A percentile compares a stretch with the other conserved stretches of the same genome.
Evolutionary conservation across 108 stramenopile genomes (phyloP).

Genomic region (Cyclotella sp.): DNA sequence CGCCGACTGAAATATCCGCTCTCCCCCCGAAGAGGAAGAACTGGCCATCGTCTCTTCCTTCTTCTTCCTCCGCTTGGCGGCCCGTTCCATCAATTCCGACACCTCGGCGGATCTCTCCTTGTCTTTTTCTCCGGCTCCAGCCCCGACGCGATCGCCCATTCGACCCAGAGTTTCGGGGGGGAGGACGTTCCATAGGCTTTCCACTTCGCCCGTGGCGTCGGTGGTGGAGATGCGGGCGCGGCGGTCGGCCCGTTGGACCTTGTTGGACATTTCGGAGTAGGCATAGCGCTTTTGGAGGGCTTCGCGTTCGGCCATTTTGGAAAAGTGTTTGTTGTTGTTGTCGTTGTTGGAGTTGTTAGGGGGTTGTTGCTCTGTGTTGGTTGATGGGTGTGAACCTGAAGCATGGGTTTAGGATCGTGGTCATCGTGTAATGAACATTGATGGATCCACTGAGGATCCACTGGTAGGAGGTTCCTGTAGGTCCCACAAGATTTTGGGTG

Average conservation of each 20-base stretch:
- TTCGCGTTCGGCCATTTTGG: constrained; percentile 88
- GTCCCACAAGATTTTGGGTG: too few species aligned
- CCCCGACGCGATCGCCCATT: constrained; percentile 80
- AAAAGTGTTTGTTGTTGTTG: neutral
- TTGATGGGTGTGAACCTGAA: too few species aligned
- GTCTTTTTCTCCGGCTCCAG: constrained; percentile 22
- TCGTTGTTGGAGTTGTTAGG: too few species aligned
- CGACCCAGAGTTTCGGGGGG: constrained; percentile 65
- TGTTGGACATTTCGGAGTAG: constrained; percentile 97
- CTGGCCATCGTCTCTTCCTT: constrained; percentile 23
- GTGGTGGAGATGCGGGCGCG: constrained; percentile 55
- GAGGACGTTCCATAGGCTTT: constrained; percentile 79
- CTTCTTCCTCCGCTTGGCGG: constrained; percentile 54
- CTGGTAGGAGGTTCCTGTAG: too few species aligned
- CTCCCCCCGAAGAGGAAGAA: constrained; percentile 9
- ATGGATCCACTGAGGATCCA: too few species aligned
- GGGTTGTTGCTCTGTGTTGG: too few species aligned
- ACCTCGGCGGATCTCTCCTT: constrained; percentile 53
- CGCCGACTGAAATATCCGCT: constrained; percentile 53
- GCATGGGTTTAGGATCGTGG: too few species aligned
- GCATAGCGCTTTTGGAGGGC: constrained; percentile 89
- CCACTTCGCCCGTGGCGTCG: constrained; percentile 94
- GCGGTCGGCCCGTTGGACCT: constrained; percentile 89
- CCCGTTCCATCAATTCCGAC: constrained; percentile 61
- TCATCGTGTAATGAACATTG: too few species aligned